Base-by-base conservation (phyloP, 2,329 filamentous ascomycete species). In the Gnomoniopsis sp. region DNA sequence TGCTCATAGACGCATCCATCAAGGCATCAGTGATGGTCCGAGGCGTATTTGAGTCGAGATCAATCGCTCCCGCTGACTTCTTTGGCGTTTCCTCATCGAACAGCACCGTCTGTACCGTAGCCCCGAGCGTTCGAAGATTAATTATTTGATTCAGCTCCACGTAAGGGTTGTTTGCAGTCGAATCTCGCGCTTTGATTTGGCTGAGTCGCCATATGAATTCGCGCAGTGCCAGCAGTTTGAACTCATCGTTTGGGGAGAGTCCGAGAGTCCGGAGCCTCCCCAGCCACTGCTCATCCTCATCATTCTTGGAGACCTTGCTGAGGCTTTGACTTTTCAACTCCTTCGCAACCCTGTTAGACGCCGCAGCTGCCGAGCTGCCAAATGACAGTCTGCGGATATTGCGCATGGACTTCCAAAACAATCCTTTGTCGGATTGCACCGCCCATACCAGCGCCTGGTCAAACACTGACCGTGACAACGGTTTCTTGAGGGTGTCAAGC, bases 271-370 rank as follows among this genome's bases (percentile, higher is more conserved):
- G 85, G 50, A 99, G 75, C 63, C 91, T 89, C 15, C 84, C 80
- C n/a, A 99, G 77, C 93, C 95, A 98, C 65, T 92, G 86, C 62
- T 97, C 92, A 69, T 99, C 95, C 71, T 98, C 93, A 10, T 96
- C 92, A 65, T 93, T 96, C 68, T 87, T 93, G 0, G 83, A 75
- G 3, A 89, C 76, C 64, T 84, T 86, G 63, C 79, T 81, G 30
- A 95, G 74, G 11, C 85, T 78, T 65, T 81, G 83, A 51, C 77
- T 71, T 41, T 79, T 80, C 54, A 81, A 70, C 61, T 88, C 86
- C 66, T 78, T 80, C 49, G 82, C 77, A 49, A 83, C 80, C 61
- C 84, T 79, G 2, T 78, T 76, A 12, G 82, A 79, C 22, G 83
- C 66, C 17, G 79, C 81, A 17, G 82, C 77, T 6, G 84, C 81